Conservation (phyloP, 345 rosid species). For the Trapa bicornis region DNA sequence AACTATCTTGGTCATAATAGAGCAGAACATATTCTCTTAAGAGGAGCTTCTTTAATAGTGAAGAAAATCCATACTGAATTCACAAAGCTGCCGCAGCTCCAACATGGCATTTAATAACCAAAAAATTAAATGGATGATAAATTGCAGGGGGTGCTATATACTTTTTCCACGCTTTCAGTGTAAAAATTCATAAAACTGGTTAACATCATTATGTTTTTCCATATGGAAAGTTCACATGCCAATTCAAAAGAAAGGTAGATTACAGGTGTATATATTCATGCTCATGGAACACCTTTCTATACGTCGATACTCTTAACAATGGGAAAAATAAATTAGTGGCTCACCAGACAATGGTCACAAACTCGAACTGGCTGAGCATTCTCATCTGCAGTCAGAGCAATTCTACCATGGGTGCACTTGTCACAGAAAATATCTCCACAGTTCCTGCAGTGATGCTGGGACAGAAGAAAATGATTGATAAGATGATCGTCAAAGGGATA, state of each 20-base stretch:
- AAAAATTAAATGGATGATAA: background rate
- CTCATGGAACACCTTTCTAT: background rate
- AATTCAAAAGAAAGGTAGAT: background rate
- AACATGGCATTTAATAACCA: background rate
- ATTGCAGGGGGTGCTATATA: background rate
- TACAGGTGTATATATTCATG: background rate
- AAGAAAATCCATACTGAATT: too few species aligned
- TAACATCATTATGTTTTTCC: background rate
- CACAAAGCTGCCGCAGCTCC: background rate
- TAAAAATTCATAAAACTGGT: background rate
- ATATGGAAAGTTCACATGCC: background rate
- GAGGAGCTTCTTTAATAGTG: too few species aligned
- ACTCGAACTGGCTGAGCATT: conserved; percentile 92
- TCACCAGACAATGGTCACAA: conserved; percentile 90
- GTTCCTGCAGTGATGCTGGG: conserved; percentile 99
- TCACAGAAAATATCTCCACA: conserved; percentile 99
- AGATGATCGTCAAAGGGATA: conserved; percentile 3
- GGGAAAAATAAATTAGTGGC: background rate
- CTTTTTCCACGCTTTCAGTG: background rate
- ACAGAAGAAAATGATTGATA: conserved; percentile 5
- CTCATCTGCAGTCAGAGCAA: conserved; percentile 89
- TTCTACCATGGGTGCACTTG: conserved; percentile 92
- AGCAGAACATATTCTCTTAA: background rate
- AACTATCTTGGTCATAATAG: background rate
- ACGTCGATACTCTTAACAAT: background rate